Conservation (phyloP, 192 early-diverging fungal genomes). For the Jimgerdemannia lactiflua region DNA sequence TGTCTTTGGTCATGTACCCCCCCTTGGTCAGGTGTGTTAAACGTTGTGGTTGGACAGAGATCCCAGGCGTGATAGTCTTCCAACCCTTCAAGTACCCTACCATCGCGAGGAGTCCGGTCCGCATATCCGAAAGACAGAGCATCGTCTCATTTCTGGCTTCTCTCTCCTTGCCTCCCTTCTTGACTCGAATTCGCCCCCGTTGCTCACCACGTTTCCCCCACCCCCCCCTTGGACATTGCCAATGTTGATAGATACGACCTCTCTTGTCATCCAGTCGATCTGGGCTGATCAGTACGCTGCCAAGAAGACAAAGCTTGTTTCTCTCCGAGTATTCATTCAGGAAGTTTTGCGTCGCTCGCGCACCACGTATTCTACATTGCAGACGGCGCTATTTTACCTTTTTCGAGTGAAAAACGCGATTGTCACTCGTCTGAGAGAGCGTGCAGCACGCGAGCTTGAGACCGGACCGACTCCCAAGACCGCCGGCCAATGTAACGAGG, state of each 20-base stretch:
- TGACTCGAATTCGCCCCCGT: not conserved
- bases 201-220: not conserved
- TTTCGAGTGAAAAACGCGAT: constrained; percentile 40
- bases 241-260: constrained; percentile 40
- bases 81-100: not conserved
- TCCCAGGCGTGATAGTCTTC: not conserved
- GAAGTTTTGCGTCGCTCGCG: constrained; percentile 73
- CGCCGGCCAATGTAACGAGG: constrained; percentile 20
- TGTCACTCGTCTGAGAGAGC: constrained; percentile 11
- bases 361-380: constrained; percentile 76
- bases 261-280: constrained; percentile 56
- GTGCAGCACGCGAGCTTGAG: not conserved
- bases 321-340: constrained; percentile 66
- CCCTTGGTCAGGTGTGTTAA: not conserved
- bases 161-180: not conserved
- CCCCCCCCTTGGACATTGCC: not conserved
- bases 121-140: not conserved
- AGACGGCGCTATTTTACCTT: constrained; percentile 74
- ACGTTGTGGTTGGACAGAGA: not conserved
- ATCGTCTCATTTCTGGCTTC: not conserved
- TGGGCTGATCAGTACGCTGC: constrained; percentile 33
- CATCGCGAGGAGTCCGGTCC: not conserved
- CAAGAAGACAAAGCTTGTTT: constrained; percentile 41
- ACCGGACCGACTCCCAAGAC: not conserved
- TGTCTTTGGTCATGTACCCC: not conserved